phyloP scores from a whole-genome alignment of 192 early-diverging fungal species.

The Funneliformis mosseae region DNA sequence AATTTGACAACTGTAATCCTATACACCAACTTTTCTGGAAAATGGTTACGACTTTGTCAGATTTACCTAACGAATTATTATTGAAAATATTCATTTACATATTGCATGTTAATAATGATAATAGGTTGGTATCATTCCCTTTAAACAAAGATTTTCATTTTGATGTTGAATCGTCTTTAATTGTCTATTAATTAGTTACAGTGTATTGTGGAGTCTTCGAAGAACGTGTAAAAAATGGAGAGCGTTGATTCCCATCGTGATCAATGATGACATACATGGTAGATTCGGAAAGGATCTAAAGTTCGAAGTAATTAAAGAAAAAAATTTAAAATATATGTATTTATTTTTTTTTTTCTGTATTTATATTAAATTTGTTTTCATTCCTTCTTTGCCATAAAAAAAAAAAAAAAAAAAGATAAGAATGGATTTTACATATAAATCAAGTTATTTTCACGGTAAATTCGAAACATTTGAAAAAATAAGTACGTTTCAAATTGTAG shows the following conservation, averaged over 20 bases:
- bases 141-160: too few species aligned
- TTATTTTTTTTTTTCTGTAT: background rate
- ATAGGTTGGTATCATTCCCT: background rate
- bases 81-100: background rate
- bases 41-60: background rate
- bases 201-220: background rate
- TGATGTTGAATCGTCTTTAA: background rate
- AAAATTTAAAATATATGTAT: background rate
- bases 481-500: background rate
- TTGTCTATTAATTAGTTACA: background rate
- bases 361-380: background rate
- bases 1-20: too few species aligned
- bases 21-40: too few species aligned
- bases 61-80: constrained; percentile 9
- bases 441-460: background rate
- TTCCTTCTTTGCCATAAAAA: too few species aligned
- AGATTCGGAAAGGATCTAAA: background rate
- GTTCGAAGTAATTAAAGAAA: too few species aligned
- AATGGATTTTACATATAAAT: constrained; percentile 4
- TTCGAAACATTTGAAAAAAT: background rate
- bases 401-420: background rate
- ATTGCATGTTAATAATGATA: background rate
- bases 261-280: background rate
- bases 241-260: background rate
- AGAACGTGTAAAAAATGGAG: background rate